phyloP scores from a whole-genome alignment of 2,329 filamentous ascomycete species.

The Aspergillus sojae region DNA sequence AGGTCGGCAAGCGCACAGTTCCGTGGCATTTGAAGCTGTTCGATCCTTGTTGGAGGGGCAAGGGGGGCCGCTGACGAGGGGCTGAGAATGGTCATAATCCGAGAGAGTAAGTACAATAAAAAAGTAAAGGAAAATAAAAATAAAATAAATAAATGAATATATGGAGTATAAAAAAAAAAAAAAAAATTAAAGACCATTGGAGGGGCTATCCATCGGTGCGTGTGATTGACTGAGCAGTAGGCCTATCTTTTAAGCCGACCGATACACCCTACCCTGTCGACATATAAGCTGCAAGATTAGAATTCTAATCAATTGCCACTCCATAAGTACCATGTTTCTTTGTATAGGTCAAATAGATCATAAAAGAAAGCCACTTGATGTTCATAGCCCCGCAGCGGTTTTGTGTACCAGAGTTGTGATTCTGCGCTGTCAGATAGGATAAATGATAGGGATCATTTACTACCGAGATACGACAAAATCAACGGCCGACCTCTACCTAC shows the following conservation, averaged over 20 bases:
- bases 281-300: conserved; percentile 4
- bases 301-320: conserved; percentile 5
- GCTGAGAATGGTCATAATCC: conserved; percentile 4
- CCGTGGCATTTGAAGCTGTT: conserved; percentile 23
- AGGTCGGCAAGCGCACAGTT: conserved; percentile 12
- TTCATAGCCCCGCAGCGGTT: conserved; percentile 25
- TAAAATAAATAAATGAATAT: background rate
- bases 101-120: conserved; percentile 2
- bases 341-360: background rate
- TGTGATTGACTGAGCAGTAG: conserved; percentile 9
- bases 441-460: conserved; percentile 13
- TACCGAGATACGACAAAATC: background rate
- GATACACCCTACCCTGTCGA: background rate
- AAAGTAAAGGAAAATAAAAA: conserved; percentile 12
- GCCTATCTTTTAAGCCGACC: background rate
- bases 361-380: background rate
- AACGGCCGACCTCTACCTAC: background rate
- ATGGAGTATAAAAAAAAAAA: background rate
- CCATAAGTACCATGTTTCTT: background rate
- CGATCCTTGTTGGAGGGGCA: conserved; percentile 29
- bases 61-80: conserved; percentile 22
- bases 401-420: conserved; percentile 24
- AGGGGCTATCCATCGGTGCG: conserved; percentile 8
- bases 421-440: conserved; percentile 25
- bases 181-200: background rate